Evolutionary conservation across 1,284 basidiomycete genomes (phyloP), one percentile per base, ranked within the genome.

Genomic region (Cutaneotrichosporon dermatis): DNA sequence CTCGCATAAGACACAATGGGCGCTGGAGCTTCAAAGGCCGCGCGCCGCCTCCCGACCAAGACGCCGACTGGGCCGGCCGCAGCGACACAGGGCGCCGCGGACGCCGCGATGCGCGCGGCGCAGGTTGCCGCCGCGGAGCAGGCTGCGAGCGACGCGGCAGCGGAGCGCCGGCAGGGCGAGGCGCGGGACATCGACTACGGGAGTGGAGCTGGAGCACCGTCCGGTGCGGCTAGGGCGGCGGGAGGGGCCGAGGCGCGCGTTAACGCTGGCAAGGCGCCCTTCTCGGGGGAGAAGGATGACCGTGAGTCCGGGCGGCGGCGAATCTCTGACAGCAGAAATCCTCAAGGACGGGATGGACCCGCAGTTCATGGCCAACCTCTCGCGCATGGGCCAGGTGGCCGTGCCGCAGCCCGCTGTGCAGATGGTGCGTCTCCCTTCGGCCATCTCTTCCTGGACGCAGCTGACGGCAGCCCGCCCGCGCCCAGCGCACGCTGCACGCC

Each of bases 311-410:
- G 35, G 33, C 37, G 36, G 46, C 16, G 41, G 42, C 2, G 10
- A 2, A 2, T 4, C 16, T n/a, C 53, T 58, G 59, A 59, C 37
- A 6, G 16, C 67, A 91, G 90, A 79, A 4, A 85, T 91, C 64
- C 79, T 84, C 60, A 76, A 75, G 62, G 89, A 92, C 70, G 83
- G 84, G 6, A 81, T 80, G 64, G 90, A 92, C 72, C 88, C 89
- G 1, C 84, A 92, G 55, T 85, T 92, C 60, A 74, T 89, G 69
- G 80, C 84, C 37, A 91, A 90, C 68, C 77, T 93, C 52, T 84
- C 72, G 64, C 81, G 78, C 46, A 78, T 92, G 4, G 90, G 90
- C 1, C 86, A 83, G 34, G 90, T 92, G 6, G 79, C 78, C 16
- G 88, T 92, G 16, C 67, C 70, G 6, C 69, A 85, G 85, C 74